phyloP scores from a whole-genome alignment of 2,329 filamentous ascomycete genomes.

The Colletotrichum chlorophyti region DNA sequence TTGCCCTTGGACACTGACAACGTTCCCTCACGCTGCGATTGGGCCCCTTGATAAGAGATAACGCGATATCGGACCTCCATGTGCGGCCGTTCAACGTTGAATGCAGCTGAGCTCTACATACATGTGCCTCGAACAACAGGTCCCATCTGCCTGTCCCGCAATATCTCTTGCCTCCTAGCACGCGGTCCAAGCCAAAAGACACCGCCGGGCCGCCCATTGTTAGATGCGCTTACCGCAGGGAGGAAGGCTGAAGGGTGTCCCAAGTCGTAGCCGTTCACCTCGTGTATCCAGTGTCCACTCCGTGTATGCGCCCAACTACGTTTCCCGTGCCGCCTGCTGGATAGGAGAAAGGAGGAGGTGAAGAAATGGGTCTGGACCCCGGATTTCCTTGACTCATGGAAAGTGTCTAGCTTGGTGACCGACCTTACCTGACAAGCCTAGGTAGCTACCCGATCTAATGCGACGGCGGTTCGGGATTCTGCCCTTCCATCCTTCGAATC shows the following conservation, averaged over 20 bases:
- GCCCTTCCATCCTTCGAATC: no score
- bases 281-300: conserved; percentile 13
- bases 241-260: not conserved
- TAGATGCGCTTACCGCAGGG: no score
- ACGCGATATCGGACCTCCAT: conserved; percentile 23
- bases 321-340: no score
- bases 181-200: no score
- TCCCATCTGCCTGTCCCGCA: no score
- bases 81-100: conserved; percentile 10
- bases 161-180: no score
- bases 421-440: not conserved
- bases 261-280: not conserved
- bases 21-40: not conserved
- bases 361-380: conserved; percentile 13
- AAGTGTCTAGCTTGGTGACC: no score
- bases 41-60: conserved; percentile 27
- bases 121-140: no score
- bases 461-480: conserved; percentile 8
- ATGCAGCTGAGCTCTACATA: no score
- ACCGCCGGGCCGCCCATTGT: no score
- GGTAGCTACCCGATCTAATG: no score
- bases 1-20: conserved; percentile 14
- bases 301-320: conserved; percentile 8
- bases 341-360: no score
- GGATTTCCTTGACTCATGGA: conserved; percentile 32